Conservation (phyloP, 768 basidiomycete genomes). For the Kockovaella imperatae region DNA sequence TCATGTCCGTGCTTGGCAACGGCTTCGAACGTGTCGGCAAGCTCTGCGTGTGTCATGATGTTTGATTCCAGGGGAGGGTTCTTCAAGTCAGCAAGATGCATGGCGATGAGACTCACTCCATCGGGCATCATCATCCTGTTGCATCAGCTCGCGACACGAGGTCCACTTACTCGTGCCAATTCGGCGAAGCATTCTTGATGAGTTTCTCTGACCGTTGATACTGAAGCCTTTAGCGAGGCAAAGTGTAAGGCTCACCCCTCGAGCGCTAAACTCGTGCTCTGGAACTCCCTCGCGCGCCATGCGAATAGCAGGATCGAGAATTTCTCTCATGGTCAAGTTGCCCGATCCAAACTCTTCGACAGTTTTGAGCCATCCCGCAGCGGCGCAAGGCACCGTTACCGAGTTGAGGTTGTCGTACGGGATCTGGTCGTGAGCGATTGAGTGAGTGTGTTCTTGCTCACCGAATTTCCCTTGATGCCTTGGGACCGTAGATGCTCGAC, state of each 20-base stretch:
- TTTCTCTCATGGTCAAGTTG: slow-evolving; percentile 57
- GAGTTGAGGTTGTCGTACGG: slow-evolving; percentile 74
- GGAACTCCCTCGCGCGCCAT: slow-evolving; percentile 92
- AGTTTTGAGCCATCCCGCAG: slow-evolving; percentile 90
- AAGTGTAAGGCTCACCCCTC: slow-evolving; percentile 49
- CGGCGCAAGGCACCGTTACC: slow-evolving; percentile 68
- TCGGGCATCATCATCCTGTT: slow-evolving; percentile 40
- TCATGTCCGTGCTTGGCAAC: slow-evolving; percentile 74
- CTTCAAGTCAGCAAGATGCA: slow-evolving; percentile 53
- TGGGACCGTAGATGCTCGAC: slow-evolving; percentile 63
- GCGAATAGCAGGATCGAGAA: slow-evolving; percentile 79
- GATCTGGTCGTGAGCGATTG: slow-evolving; percentile 57
- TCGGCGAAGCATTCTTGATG: slow-evolving; percentile 75
- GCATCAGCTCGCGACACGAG: slow-evolving; percentile 1
- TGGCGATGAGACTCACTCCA: slow-evolving; percentile 55
- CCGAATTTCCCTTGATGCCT: slow-evolving; percentile 56
- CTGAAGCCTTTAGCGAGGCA: slow-evolving; percentile 24
- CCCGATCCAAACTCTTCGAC: slow-evolving; percentile 75
- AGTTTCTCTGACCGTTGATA: slow-evolving; percentile 58
- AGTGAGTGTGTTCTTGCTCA: slow-evolving; percentile 8
- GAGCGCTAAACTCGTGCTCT: slow-evolving; percentile 71
- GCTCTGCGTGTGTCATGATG: slow-evolving; percentile 67
- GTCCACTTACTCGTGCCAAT: slow-evolving; percentile 55
- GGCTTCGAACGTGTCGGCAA: slow-evolving; percentile 74
- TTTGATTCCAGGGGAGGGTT: slow-evolving; percentile 67